Base-by-base conservation (phyloP, 2,329 filamentous ascomycete genomes). In the Fusarium chaquense region DNA sequence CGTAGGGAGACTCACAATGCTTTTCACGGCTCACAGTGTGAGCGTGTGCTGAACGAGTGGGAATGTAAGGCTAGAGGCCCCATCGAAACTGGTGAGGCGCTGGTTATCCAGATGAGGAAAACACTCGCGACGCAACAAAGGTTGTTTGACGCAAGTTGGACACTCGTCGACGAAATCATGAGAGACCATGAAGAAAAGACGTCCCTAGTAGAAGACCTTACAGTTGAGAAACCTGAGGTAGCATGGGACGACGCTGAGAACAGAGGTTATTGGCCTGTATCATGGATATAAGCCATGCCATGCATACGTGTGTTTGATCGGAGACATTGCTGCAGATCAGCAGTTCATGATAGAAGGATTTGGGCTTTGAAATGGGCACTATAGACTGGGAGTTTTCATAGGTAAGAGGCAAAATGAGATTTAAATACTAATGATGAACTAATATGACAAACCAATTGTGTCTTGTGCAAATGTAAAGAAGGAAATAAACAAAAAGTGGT, bases 41-140 rank as follows among this genome's bases (percentile, higher is more conserved):
- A 63, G 18, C 46, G 54, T n/a, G 65, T 71, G n/a, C 35, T 71
- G 20, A 69, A 64, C 26, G 55, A 61, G 35, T 64, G 58, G 69
- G 65, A 69, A 40, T 72, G 69, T n/a, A 15, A 10, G 12, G 18
- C 32, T 6, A 56, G 52, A 45, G 11, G 43, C 5, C 46, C 38
- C 15, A 54, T 69, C 18, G 52, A 53, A 28, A 35, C 61, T 38
- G 47, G 49, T 13, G 52, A 57, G 16, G 30, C n/a, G 13, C n/a
- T 66, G 24, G 32, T 7, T 6, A 7, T 11, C 44, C 20, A 55
- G 20, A 49, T 47, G 43, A 6, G 16, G 2, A 47, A 22, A 28
- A 20, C 38, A 11, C n/a, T 71, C 13, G 9, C n/a, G 9, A 52
- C 51, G 24, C 57, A 63, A 45, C 33, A n/a, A 12, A 51, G 59